Percentiles rank a stretch among this genome's conserved stretches.
Evolutionary conservation across 2,329 filamentous ascomycete genomes (phyloP).

Genomic region (Biscogniauxia sp.): DNA sequence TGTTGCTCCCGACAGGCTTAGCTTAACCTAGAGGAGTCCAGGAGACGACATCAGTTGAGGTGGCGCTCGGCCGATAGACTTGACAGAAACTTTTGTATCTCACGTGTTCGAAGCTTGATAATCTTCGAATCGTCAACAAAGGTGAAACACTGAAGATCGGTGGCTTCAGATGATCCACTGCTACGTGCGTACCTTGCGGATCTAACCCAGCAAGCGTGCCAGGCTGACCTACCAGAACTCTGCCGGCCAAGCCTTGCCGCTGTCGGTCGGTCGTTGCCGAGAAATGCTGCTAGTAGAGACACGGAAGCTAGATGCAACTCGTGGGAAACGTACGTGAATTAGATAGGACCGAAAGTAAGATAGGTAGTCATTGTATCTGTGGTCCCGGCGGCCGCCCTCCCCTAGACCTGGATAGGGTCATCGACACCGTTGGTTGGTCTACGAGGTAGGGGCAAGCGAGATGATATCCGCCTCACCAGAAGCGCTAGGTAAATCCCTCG

Average conservation of each 20-base stretch:
- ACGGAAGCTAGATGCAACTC: slow-evolving; percentile 1
- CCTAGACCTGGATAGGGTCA: background rate
- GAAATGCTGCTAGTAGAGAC: slow-evolving; percentile 5
- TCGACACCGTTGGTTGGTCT: slow-evolving; percentile 6
- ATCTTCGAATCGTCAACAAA: slow-evolving; percentile 8
- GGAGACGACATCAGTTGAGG: background rate
- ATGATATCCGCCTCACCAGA: background rate
- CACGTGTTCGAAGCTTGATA: slow-evolving; percentile 16
- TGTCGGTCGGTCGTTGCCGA: slow-evolving; percentile 30
- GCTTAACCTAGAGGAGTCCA: background rate
- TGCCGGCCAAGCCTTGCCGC: slow-evolving; percentile 22
- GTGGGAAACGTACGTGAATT: slow-evolving; percentile 13
- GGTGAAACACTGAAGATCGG: slow-evolving; percentile 27
- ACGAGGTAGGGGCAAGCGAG: slow-evolving; percentile 5
- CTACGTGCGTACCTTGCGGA: slow-evolving; percentile 33
- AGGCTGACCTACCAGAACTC: slow-evolving; percentile 19
- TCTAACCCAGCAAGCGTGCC: slow-evolving; percentile 19
- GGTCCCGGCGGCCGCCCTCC: background rate
- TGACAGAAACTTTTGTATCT: slow-evolving; percentile 19
- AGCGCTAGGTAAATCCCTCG: background rate
- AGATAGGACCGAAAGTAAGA: slow-evolving; percentile 31
- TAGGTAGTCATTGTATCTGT: background rate
- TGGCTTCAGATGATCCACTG: slow-evolving; percentile 29
- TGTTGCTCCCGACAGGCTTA: background rate
- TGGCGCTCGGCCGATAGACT: slow-evolving; percentile 16